Percentiles rank a stretch among this genome's conserved stretches.
Conservation (phyloP, 768 basidiomycete species). For the Suillus ampliporus region DNA sequence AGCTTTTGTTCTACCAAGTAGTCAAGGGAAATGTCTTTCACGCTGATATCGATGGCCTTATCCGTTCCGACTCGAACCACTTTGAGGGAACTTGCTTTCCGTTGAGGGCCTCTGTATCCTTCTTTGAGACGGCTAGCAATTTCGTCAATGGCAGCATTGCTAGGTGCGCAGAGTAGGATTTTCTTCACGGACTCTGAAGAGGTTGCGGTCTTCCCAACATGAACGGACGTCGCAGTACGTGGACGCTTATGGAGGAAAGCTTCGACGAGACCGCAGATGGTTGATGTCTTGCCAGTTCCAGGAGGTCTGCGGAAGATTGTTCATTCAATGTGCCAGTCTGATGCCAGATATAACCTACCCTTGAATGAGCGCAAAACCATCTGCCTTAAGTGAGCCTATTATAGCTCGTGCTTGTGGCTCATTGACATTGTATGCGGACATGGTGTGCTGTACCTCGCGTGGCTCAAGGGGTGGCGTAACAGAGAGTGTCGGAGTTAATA, state of each 20-base stretch:
- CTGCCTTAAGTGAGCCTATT: conserved; percentile 65
- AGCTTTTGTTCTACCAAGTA: conserved; percentile 81
- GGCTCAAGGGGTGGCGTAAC: conserved; percentile 48
- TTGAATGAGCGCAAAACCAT: conserved; percentile 92
- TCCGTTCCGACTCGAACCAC: conserved; percentile 91
- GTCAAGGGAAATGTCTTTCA: conserved; percentile 88
- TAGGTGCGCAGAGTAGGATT: conserved; percentile 93
- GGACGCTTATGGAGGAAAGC: conserved; percentile 72
- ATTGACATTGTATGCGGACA: conserved; percentile 78
- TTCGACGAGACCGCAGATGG: conserved; percentile 93
- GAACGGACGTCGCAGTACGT: conserved; percentile 52
- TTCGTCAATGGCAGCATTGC: conserved; percentile 98
- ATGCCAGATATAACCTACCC: conserved; percentile 60
- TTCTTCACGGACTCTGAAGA: conserved; percentile 61
- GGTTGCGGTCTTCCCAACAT: conserved; percentile 49
- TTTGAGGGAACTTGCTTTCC: conserved; percentile 61
- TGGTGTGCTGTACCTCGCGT: conserved; percentile 64
- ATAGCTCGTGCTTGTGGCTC: conserved; percentile 95
- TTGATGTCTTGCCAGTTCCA: conserved; percentile 98
- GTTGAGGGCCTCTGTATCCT: conserved; percentile 65
- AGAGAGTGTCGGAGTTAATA: conserved; percentile 72
- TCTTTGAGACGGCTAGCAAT: conserved; percentile 87
- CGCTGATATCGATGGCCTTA: conserved; percentile 73
- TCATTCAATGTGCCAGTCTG: conserved; percentile 1
- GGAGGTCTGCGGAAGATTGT: conserved; percentile 68